Base-by-base conservation (phyloP, 2,329 filamentous ascomycete genomes). In the Drechslerella dactyloides region DNA sequence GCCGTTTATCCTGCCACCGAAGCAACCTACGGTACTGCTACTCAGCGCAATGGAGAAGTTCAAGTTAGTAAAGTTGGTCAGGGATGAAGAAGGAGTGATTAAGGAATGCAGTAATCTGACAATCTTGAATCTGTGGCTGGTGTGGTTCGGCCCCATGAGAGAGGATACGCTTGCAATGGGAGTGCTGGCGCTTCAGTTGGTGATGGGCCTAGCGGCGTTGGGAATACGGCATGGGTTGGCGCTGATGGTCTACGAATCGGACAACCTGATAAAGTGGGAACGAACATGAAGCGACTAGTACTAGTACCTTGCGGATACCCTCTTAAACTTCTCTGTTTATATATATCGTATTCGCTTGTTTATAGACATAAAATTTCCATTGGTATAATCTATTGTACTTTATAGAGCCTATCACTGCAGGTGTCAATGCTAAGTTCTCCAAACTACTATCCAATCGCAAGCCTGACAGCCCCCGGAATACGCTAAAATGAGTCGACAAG, bases 41-140 rank as follows among this genome's bases (percentile, higher is more conserved):
- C 81, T 99, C 74, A 88, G 86, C 76, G 75, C 93, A 15, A 83
- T 97, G 64, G 85, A 87, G 76, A 83, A 82, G 73, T 78, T 96
- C 63, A 84, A 83, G 73, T 82, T 97, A 57, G 79, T 96, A 61
- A 84, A 86, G 52, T 81, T 96, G 46, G 86, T 83, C 69, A 84
- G 83, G 56, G 87, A 93, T 77, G 73, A 74, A 15, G 83, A 86
- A 37, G 90, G 90, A 7, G 81, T 84, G 75, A 89, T 97, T 76
- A 82, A 86, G 23, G 89, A 94, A 80, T 93, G 88, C 19, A 91
- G 87, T 74, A 99, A 99, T 80, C 85, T 99, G 74, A 99, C 94
- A 7, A 85, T 99, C 53, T 83, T 99, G 75, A 99, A 99, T 79
- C 84, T 99, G 63, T 99, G 93, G 93, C 83, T 99, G 73, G 90